Conservation (phyloP, 306 rosid genomes). For the Vachellia pachyceras region DNA sequence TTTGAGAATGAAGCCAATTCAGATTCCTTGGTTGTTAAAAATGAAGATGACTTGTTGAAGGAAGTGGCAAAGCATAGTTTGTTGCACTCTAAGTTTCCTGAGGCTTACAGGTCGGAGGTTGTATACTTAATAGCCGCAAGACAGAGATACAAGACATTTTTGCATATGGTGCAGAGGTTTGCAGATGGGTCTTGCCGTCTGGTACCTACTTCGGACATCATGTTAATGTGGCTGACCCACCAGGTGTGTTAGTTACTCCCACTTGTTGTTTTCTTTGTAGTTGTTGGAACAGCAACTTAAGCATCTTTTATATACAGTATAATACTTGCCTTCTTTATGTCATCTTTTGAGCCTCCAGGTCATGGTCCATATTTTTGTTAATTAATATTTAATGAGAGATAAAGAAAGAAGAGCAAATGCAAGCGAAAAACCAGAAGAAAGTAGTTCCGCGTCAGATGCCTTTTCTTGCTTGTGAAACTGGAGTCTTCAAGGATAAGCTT, state of each 20-base stretch:
- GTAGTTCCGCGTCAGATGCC: background rate
- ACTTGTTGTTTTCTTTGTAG: background rate
- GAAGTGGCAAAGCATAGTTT: constrained; percentile 56
- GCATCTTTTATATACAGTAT: background rate
- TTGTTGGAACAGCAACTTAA: background rate
- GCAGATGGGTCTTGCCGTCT: constrained; percentile 53
- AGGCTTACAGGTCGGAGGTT: constrained; percentile 72
- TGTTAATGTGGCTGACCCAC: constrained; percentile 86
- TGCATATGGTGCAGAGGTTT: constrained; percentile 58
- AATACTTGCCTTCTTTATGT: constrained; percentile 1
- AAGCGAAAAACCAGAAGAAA: background rate
- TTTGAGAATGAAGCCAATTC: constrained; percentile 72
- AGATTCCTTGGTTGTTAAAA: constrained; percentile 29
- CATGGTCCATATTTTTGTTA: background rate
- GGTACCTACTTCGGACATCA: constrained; percentile 82
- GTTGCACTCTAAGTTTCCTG: constrained; percentile 57
- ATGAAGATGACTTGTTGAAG: constrained; percentile 46
- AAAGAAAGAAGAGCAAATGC: background rate
- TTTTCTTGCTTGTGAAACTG: background rate
- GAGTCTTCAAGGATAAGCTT: background rate
- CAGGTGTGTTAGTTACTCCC: constrained; percentile 57
- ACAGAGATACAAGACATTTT: constrained; percentile 80
- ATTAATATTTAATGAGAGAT: background rate
- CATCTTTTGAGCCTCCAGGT: background rate
- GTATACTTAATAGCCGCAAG: constrained; percentile 77